Conservation (phyloP, 257 asterid genomes). For the Handroanthus guayacan region DNA sequence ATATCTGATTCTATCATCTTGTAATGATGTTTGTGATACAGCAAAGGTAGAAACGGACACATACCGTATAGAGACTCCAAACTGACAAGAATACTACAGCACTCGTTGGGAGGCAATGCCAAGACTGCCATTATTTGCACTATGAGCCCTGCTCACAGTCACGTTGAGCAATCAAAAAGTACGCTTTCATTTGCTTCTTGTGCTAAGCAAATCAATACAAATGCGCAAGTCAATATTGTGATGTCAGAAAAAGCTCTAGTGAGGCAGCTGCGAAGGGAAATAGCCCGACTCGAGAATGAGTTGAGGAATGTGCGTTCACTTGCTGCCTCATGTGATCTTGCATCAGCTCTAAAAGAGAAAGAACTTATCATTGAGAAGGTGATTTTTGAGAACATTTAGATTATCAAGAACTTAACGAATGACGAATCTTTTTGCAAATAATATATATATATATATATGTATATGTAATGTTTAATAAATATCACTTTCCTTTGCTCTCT, state of each 20-base stretch:
- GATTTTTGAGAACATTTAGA: not conserved
- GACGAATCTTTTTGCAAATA: no score
- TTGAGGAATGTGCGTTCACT: constrained; percentile 46
- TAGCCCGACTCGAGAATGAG: constrained; percentile 56
- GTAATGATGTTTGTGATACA: constrained; percentile 19
- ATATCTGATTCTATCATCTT: not conserved
- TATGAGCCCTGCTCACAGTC: constrained; percentile 69
- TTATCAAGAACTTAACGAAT: no score
- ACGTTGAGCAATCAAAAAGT: constrained; percentile 72
- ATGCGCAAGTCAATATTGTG: constrained; percentile 61
- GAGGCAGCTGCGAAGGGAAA: constrained; percentile 59
- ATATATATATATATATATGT: not conserved
- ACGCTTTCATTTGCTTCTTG: constrained; percentile 66
- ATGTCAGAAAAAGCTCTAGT: constrained; percentile 67
- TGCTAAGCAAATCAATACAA: constrained; percentile 63
- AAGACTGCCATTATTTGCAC: constrained; percentile 71
- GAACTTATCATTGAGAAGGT: constrained; percentile 64
- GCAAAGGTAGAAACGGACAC: constrained; percentile 68
- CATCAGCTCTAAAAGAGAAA: constrained; percentile 50
- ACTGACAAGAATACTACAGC: constrained; percentile 65
- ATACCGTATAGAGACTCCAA: constrained; percentile 67
- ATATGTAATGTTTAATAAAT: not conserved
- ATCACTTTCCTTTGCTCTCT: not conserved
- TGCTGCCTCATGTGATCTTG: constrained; percentile 41
- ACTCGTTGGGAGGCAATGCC: constrained; percentile 69